A percentile compares a stretch with the other conserved stretches of the same genome.
Conservation (phyloP, 2,329 filamentous ascomycete species). For the Beauveria medogensis region DNA sequence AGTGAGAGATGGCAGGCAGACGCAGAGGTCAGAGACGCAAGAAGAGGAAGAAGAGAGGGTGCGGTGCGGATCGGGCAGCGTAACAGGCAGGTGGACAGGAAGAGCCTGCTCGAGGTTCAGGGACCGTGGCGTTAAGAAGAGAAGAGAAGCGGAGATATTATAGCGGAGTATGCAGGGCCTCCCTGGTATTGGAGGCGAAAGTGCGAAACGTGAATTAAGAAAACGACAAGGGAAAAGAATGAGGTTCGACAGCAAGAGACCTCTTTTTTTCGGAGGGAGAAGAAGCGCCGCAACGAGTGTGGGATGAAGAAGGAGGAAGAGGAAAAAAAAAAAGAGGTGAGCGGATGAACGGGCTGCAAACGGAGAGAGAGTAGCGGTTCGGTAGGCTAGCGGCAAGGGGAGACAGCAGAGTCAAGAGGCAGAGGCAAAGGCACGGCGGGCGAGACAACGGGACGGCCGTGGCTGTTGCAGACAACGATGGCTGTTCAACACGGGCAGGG, state of each 20-base stretch:
- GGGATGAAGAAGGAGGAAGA: neutral
- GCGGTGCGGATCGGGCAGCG: neutral
- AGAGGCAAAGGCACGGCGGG: neutral
- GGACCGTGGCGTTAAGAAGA: slow-evolving; percentile 2
- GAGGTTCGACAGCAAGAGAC: neutral
- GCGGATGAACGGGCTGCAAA: neutral
- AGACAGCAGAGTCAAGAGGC: neutral
- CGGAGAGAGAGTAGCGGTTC: neutral
- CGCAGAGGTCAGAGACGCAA: neutral
- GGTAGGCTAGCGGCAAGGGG: neutral
- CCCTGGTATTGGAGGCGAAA: slow-evolving; percentile 2
- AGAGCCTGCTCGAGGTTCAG: neutral
- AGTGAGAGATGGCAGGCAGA: neutral
- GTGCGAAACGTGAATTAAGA: neutral
- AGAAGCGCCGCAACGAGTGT: slow-evolving; percentile 1
- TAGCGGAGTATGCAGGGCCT: slow-evolving; percentile 5
- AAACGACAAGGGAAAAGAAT: neutral
- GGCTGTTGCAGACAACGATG: neutral
- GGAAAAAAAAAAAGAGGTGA: neutral
- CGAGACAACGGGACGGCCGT: neutral
- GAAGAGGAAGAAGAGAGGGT: neutral
- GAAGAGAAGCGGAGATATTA: slow-evolving; percentile 1
- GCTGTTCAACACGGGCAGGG: neutral
- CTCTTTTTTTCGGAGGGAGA: neutral
- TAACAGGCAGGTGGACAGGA: neutral